Conservation (phyloP, 768 basidiomycete species). For the Amanita polypyramis region DNA sequence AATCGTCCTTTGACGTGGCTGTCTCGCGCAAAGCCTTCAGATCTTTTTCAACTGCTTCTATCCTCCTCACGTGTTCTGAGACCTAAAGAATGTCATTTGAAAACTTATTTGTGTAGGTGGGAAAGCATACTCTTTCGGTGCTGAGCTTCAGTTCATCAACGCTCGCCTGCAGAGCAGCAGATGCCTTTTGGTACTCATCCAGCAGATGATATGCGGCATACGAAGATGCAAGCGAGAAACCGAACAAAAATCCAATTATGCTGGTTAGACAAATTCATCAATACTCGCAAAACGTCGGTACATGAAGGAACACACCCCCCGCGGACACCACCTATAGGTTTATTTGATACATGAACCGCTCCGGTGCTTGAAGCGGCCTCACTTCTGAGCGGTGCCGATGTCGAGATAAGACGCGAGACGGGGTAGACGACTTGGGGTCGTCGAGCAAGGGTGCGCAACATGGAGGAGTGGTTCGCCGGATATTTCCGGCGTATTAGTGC, state of each 20-base stretch:
- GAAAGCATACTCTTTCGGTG: constrained; percentile 57
- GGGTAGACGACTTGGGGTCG: constrained; percentile 10
- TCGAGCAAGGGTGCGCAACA: constrained; percentile 26
- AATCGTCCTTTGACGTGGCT: constrained; percentile 71
- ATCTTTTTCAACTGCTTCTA: constrained; percentile 86
- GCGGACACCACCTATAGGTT: constrained; percentile 65
- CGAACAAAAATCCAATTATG: constrained; percentile 78
- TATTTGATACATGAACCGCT: constrained; percentile 46
- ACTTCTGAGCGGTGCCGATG: constrained; percentile 30
- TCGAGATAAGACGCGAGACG: constrained; percentile 30
- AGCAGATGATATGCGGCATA: constrained; percentile 80
- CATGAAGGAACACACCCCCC: constrained; percentile 37
- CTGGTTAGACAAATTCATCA: constrained; percentile 24
- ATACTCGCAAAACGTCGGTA: not conserved
- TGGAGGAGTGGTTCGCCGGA: constrained; percentile 11
- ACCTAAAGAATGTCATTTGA: constrained; percentile 34
- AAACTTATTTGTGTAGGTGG: not conserved
- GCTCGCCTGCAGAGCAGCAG: constrained; percentile 78
- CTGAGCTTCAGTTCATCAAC: constrained; percentile 79
- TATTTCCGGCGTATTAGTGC: constrained; percentile 2
- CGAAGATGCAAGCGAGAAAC: constrained; percentile 83
- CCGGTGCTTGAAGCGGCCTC: constrained; percentile 43
- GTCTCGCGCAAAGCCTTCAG: constrained; percentile 60
- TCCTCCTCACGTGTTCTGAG: constrained; percentile 71
- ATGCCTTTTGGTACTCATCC: constrained; percentile 85